These are phyloP conservation scores for Calonectria leucothoes DNA, from an alignment of 2,329 filamentous ascomycete genomes.

Conservation along the genomic window DNA sequence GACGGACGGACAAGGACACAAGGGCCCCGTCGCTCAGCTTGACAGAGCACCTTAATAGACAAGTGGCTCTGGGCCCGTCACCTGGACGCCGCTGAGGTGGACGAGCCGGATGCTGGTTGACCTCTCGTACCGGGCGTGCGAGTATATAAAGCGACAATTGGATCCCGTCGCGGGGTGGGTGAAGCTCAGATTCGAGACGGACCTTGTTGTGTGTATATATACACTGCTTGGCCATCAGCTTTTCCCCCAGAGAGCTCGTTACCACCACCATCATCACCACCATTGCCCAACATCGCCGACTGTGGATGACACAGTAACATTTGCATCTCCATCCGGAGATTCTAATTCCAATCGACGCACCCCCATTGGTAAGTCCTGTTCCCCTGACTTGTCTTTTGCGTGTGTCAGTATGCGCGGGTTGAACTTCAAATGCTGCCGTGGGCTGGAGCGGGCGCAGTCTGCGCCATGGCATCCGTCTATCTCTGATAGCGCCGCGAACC, in stretches of 20 bases:
- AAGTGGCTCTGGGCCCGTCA: slow-evolving; percentile 32
- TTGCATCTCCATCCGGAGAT: slow-evolving; percentile 20
- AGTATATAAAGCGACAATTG: slow-evolving; percentile 25
- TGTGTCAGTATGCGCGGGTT: background rate
- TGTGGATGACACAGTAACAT: slow-evolving; percentile 24
- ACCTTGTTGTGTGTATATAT: background rate
- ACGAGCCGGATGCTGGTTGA: slow-evolving; percentile 5
- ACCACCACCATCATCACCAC: slow-evolving; percentile 5
- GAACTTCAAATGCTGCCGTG: slow-evolving; percentile 27
- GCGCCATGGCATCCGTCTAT: slow-evolving; percentile 31
- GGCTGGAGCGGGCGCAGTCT: slow-evolving; percentile 40
- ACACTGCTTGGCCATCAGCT: background rate
- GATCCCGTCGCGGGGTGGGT: slow-evolving; percentile 7
- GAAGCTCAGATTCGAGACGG: slow-evolving; percentile 3
- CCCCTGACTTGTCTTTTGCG: slow-evolving; percentile 20
- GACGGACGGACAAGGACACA: slow-evolving; percentile 27
- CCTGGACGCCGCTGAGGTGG: slow-evolving; percentile 34
- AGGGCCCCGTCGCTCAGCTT: slow-evolving; percentile 36
- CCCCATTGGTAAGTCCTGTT: slow-evolving; percentile 41
- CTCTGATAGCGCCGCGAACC: slow-evolving; percentile 27
- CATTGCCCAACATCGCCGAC: background rate
- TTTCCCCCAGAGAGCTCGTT: slow-evolving; percentile 1
- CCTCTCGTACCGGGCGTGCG: background rate
- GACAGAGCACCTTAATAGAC: slow-evolving; percentile 9
- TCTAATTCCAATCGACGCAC: slow-evolving; percentile 35